Base-by-base conservation (phyloP, 306 rosid genomes). In the Quercus suber region DNA sequence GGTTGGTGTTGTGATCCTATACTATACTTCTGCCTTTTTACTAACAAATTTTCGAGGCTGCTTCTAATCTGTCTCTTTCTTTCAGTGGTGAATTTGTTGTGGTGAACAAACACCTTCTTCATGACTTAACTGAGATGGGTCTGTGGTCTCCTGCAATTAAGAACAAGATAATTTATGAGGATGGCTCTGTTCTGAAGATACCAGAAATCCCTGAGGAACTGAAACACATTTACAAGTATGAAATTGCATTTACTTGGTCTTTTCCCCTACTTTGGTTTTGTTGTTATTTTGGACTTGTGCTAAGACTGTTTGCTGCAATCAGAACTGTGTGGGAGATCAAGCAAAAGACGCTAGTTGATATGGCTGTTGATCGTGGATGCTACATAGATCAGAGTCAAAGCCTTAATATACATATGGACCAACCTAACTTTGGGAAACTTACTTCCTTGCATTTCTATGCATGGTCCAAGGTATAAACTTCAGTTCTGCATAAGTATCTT, bases 311-410 rank as follows among this genome's bases (percentile, higher is more conserved):
- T 82, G 21, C 33, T 77, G 28, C 70, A 72, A 27, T 55, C 91
- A 94, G 97, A 73, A 94, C 98, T 86, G 96, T 94, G 64, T 94
- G 97, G 98, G 96, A 94, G 89, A 94, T 94, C 78, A 94, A 94
- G 87, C 98, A 94, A 82, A 92, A 81, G 86, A 92, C 95, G 23
- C 76, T 92, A 80, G 98, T 94, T 15, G 98, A 94, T 75, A 94
- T 94, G 97, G 98, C 97, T 59, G 96, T 81, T 59, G 93, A 90
- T 87, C 88, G 96, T 64, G 97, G 98, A 56, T 89, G 94, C 65
- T 94, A 82, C 87, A 94, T 94, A 33, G 97, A 94, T 82, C 96
- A 94, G 83, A 94, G 97, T 83, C 98, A 94, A 84, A 94, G 97
- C 77, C 88, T 94, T 55, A 94, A 94, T 51, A 94, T 94, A 61